These are phyloP conservation scores for Trichoderma atrobrunneum DNA, from an alignment of 2,329 filamentous ascomycete species.

Conservation along the genomic window DNA sequence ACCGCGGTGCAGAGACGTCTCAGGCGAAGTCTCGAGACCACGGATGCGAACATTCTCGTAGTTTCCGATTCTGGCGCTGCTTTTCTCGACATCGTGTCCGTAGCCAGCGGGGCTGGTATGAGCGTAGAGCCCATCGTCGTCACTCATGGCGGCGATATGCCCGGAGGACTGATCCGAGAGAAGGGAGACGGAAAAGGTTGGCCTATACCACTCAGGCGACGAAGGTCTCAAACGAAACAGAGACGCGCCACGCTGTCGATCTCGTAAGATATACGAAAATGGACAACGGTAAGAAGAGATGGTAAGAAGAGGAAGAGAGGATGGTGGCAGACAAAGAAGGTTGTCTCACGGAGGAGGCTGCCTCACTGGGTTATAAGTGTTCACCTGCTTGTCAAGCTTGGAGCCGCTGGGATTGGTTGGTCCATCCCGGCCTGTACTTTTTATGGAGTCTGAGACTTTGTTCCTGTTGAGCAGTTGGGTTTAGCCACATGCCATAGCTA, in stretches of 20 bases:
- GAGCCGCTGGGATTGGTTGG: not conserved
- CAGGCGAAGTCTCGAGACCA: slow-evolving; percentile 48
- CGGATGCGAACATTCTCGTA: slow-evolving; percentile 38
- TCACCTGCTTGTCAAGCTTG: not conserved
- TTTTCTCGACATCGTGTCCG: slow-evolving; percentile 23
- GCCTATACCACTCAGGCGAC: not conserved
- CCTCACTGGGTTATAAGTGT: not conserved
- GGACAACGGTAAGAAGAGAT: not conserved
- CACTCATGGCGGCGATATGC: slow-evolving; percentile 3
- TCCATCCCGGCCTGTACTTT: not conserved
- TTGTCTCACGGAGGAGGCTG: not conserved
- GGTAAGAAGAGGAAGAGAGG: not conserved
- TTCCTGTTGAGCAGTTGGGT: not conserved
- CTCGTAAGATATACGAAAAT: not conserved
- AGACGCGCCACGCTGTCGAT: not conserved
- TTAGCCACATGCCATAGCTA: not conserved
- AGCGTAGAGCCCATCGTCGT: slow-evolving; percentile 17
- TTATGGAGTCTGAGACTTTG: not conserved
- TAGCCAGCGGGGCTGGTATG: not conserved
- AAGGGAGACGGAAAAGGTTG: not conserved
- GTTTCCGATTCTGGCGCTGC: slow-evolving; percentile 16
- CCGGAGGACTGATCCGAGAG: not conserved
- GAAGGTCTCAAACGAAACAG: not conserved
- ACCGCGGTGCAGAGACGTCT: slow-evolving; percentile 50
- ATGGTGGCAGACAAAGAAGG: not conserved